Conservation (phyloP, 2,329 filamentous ascomycete genomes). For the Colletotrichum gigasporum region DNA sequence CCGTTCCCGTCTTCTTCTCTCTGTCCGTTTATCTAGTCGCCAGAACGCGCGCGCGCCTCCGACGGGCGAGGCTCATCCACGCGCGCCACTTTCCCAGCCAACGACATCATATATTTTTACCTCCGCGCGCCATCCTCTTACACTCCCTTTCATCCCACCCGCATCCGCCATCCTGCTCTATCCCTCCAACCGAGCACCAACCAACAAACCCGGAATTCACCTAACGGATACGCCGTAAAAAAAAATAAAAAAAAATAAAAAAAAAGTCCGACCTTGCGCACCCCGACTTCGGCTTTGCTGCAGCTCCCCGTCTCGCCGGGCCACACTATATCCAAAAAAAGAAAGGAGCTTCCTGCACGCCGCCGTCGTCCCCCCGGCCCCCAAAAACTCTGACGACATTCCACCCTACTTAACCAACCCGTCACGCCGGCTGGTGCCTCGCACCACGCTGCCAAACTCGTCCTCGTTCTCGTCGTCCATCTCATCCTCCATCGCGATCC, state of each 20-base stretch:
- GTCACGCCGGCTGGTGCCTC: background rate
- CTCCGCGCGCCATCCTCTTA: too few relatives aligned
- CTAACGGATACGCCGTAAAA: background rate
- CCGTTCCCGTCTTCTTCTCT: background rate
- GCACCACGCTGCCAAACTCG: background rate
- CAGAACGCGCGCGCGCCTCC: too few relatives aligned
- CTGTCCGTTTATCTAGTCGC: background rate
- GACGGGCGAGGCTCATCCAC: too few relatives aligned
- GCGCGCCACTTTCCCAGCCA: too few relatives aligned
- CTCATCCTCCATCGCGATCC: background rate
- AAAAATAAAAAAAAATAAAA: background rate
- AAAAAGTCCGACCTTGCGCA: background rate
- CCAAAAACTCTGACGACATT: conserved; percentile 28
- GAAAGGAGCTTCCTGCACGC: conserved; percentile 21
- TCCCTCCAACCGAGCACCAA: background rate
- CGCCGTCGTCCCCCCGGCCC: conserved; percentile 1
- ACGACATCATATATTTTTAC: too few relatives aligned
- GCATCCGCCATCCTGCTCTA: too few relatives aligned
- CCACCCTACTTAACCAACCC: conserved; percentile 16
- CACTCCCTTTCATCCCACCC: too few relatives aligned
- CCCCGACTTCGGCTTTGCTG: conserved; percentile 7
- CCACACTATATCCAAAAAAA: conserved; percentile 20
- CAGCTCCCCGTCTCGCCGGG: conserved; percentile 18
- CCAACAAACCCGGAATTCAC: background rate
- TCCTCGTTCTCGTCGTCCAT: background rate